Conservation (phyloP, 805 yeast genomes). For the Candida sakaeoensis region DNA sequence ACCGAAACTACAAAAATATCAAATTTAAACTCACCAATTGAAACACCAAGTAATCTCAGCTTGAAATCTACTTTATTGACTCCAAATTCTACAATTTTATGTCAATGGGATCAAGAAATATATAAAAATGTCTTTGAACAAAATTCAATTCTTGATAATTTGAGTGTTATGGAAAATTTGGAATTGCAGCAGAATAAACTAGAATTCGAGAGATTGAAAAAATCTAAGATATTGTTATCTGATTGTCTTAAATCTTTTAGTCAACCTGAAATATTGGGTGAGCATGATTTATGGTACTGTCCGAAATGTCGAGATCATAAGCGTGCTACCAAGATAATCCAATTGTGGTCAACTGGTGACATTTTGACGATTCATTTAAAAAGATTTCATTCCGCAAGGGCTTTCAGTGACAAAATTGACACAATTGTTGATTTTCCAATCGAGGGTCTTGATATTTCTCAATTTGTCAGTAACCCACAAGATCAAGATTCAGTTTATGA, state of each 20-base stretch:
- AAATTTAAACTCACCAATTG: slow-evolving; percentile 17
- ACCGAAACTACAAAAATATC: slow-evolving; percentile 19
- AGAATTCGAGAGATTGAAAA: slow-evolving; percentile 32
- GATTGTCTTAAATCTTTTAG: slow-evolving; percentile 77
- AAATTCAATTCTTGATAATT: slow-evolving; percentile 29
- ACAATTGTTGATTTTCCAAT: slow-evolving; percentile 85
- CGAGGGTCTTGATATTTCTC: slow-evolving; percentile 68
- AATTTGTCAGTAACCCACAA: slow-evolving; percentile 44
- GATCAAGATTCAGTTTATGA: slow-evolving; percentile 57
- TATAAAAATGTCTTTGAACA: slow-evolving; percentile 52
- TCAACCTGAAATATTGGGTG: slow-evolving; percentile 78
- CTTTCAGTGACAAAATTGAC: slow-evolving; percentile 86
- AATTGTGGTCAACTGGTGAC: slow-evolving; percentile 93
- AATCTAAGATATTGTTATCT: slow-evolving; percentile 49
- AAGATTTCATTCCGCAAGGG: slow-evolving; percentile 78
- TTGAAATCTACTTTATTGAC: not conserved
- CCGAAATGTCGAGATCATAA: slow-evolving; percentile 85
- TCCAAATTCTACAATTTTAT: slow-evolving; percentile 27
- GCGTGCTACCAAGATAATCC: slow-evolving; percentile 86
- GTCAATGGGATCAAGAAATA: slow-evolving; percentile 60
- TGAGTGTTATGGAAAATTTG: slow-evolving; percentile 41
- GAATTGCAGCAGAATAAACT: slow-evolving; percentile 50
- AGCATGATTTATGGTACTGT: slow-evolving; percentile 92
- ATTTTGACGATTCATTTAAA: slow-evolving; percentile 85
- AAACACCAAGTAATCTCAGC: slow-evolving; percentile 4